These are phyloP conservation scores for Chlamydomonas sphaeroides DNA, from an alignment of 139 green algal genomes.

Conservation along the genomic window DNA sequence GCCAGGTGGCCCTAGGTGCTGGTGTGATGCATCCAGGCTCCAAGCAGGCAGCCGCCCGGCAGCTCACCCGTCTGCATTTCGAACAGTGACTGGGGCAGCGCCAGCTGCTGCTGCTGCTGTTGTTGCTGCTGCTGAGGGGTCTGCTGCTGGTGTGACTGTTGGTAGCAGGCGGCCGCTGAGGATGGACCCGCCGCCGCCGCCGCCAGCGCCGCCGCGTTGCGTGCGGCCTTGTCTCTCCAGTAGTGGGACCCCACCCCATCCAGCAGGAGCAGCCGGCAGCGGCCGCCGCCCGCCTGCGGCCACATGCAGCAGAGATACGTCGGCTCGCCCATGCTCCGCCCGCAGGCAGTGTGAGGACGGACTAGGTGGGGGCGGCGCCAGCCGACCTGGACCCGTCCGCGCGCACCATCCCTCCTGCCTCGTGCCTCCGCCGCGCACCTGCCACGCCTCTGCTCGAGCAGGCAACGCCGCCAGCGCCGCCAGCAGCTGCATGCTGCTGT, in stretches of 20 bases:
- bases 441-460: not conserved
- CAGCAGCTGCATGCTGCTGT: slow-evolving; percentile 31
- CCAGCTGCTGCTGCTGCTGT: not conserved
- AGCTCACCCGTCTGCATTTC: slow-evolving; percentile 26
- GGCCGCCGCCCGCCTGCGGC: not conserved
- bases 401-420: too few relatives aligned
- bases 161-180: not conserved
- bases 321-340: too few relatives aligned
- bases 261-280: slow-evolving; percentile 30
- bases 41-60: too few relatives aligned
- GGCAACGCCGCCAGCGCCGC: slow-evolving; percentile 12
- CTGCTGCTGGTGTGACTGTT: not conserved
- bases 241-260: slow-evolving; percentile 33
- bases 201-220: not conserved
- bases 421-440: not conserved
- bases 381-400: too few relatives aligned
- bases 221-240: slow-evolving; percentile 20
- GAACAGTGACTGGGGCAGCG: slow-evolving; percentile 16
- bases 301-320: too few relatives aligned
- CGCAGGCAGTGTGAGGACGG: not conserved
- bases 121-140: not conserved
- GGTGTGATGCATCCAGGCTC: too few relatives aligned
- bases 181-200: not conserved
- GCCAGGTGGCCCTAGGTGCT: too few relatives aligned
- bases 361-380: too few relatives aligned